Percentiles rank a stretch among this genome's conserved stretches.
Evolutionary conservation across 345 rosid genomes (phyloP).

Genomic region (Microthlaspi erraticum): DNA sequence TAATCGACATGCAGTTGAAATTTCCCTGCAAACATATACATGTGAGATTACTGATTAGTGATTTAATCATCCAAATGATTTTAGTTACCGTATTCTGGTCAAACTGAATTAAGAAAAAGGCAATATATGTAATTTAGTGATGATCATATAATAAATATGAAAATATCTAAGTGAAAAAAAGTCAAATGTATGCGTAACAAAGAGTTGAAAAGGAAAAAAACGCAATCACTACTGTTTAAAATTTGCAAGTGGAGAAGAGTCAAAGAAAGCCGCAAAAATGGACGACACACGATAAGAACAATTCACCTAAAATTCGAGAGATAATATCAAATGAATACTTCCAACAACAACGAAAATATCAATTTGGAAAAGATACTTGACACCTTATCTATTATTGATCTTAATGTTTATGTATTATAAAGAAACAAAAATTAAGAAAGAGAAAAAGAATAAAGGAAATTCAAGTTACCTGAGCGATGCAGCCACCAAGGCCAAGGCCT

Average conservation of each 20-base stretch:
- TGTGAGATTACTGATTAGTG: conserved; percentile 3
- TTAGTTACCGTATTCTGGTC: background rate
- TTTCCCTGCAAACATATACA: conserved; percentile 45
- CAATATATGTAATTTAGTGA: background rate
- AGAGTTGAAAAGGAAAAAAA: conserved; percentile 10
- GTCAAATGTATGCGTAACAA: conserved; percentile 4
- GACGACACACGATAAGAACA: conserved; percentile 14
- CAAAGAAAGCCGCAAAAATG: conserved; percentile 21
- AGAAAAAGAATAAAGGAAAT: background rate
- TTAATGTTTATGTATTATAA: background rate
- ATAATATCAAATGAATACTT: conserved; percentile 18
- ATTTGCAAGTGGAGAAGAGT: conserved; percentile 25
- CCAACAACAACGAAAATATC: background rate
- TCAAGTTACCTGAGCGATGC: conserved; percentile 57
- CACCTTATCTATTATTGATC: background rate
- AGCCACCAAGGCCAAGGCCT: conserved; percentile 80
- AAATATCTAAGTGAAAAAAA: background rate
- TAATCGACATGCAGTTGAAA: conserved; percentile 45
- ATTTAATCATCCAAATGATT: background rate
- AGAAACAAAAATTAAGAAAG: background rate
- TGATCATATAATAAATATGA: background rate
- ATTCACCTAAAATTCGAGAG: conserved; percentile 1
- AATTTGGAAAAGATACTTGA: conserved; percentile 3
- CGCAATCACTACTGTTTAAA: conserved; percentile 9
- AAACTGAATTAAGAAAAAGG: too few relatives aligned